Evolutionary conservation across 2,329 filamentous ascomycete species (phyloP), one percentile per base, ranked within the genome.

Genomic region (Penicillium sp.): DNA sequence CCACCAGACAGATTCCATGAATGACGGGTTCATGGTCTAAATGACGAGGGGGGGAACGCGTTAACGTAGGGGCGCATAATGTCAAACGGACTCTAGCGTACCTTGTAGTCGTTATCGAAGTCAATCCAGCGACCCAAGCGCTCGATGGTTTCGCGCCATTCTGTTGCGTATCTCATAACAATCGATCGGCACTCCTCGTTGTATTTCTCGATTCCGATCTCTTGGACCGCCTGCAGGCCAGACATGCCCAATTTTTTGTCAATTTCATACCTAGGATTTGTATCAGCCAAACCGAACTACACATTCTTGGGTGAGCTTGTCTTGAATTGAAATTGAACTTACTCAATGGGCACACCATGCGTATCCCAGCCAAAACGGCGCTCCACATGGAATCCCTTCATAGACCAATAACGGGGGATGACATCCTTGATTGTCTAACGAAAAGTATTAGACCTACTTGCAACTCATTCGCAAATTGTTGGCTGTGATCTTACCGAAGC

Each of bases 1-100:
- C 90, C 91, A 96, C 91, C 91, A 97, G 57, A 87, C 82, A 0
- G 86, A 85, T 74, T 96, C 91, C 91, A 96, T 97, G 72, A 94
- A 97, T 19, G 76, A 83, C n/a, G 84, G 78, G 68, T 97, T 85
- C 88, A 96, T 95, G 32, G 88, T 95, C 84, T 85, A 62, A 37
- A 38, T 46, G 13, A 22, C n/a, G 39, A 41, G 19, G 15, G 8
- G 26, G 8, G 26, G 9, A 24, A 29, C 24, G n/a, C 6, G 45
- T 58, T 38, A 56, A 51, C 31, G 21, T 34, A 32, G 38, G 8
- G 10, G 29, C 21, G 12, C 26, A 40, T 22, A 41, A n/a, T 17
- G 12, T 12, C 17, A 34, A 3, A 33, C 5, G 10, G 22, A 12
- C 9, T 19, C n/a, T 13, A 21, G 47, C 63, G 19, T 63, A 83